Conservation (phyloP, 805 yeast species). For the Candida incommunis region DNA sequence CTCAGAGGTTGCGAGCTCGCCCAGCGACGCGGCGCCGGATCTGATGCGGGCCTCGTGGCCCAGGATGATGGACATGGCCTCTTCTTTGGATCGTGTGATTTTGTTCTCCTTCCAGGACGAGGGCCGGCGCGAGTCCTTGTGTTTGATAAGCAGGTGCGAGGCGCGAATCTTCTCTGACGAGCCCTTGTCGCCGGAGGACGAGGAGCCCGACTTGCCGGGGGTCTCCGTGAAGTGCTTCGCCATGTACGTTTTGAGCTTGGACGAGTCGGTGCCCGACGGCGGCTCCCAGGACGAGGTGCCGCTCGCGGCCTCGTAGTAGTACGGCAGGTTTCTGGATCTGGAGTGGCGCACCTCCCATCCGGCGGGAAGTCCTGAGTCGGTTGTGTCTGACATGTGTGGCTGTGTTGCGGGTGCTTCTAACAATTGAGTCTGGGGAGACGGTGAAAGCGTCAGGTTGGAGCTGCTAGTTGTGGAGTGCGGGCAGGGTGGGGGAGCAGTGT, state of each 20-base stretch:
- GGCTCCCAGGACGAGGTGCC: constrained; percentile 81
- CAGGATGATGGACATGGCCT: constrained; percentile 50
- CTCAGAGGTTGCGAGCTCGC: constrained; percentile 64
- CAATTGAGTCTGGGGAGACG: too few relatives aligned
- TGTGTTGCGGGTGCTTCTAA: too few relatives aligned
- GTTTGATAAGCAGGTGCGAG: constrained; percentile 73
- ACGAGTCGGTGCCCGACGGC: constrained; percentile 68
- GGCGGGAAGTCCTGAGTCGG: constrained; percentile 62
- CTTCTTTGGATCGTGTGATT: constrained; percentile 70
- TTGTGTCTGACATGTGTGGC: constrained; percentile 4
- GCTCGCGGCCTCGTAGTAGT: constrained; percentile 58
- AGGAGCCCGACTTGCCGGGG: constrained; percentile 13
- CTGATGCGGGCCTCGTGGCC: constrained; percentile 43
- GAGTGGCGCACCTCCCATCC: constrained; percentile 77
- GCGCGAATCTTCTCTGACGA: constrained; percentile 50
- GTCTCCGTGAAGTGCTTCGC: constrained; percentile 21
- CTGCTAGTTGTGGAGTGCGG: too few relatives aligned
- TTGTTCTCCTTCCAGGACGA: constrained; percentile 75
- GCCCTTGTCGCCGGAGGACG: too few relatives aligned
- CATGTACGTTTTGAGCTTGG: constrained; percentile 42
- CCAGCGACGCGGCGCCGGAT: constrained; percentile 51
- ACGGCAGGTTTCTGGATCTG: constrained; percentile 70
- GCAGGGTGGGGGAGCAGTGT: too few relatives aligned
- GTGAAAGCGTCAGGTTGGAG: too few relatives aligned
- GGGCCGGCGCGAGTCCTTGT: constrained; percentile 73